phyloP scores from a whole-genome alignment of 2,329 filamentous ascomycete genomes.

The Knoxdaviesia proteae region DNA sequence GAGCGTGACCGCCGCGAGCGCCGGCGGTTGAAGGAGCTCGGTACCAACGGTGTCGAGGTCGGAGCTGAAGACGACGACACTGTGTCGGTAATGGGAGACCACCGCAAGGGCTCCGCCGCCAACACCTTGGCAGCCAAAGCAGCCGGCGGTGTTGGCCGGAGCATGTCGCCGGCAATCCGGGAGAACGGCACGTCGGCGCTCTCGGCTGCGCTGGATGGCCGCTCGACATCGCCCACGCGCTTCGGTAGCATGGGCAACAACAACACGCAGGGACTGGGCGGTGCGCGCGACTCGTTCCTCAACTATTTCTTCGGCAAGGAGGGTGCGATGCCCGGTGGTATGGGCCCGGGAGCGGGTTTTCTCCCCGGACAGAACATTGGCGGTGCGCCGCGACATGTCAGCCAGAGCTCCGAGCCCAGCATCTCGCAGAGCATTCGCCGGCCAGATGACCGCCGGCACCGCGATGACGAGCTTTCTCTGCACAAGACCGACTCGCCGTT shows the following conservation, averaged over 20 bases:
- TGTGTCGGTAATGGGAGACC: constrained; percentile 8
- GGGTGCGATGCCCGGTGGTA: constrained; percentile 24
- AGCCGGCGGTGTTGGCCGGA: constrained; percentile 23
- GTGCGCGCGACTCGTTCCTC: constrained; percentile 72
- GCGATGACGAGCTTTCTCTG: constrained; percentile 21
- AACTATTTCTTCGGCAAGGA: constrained; percentile 99
- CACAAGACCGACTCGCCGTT: constrained; percentile 26
- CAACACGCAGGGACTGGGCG: constrained; percentile 36
- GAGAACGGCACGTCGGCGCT: constrained; percentile 43
- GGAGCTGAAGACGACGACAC: constrained; percentile 16
- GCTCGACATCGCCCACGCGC: constrained; percentile 39
- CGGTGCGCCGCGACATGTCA: constrained; percentile 39
- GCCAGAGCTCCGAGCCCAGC: constrained; percentile 58
- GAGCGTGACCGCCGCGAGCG: constrained; percentile 74
- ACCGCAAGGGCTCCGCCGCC: constrained; percentile 1
- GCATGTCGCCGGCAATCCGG: constrained; percentile 62
- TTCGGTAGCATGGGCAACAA: constrained; percentile 17
- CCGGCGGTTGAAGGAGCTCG: constrained; percentile 63
- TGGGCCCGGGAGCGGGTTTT: constrained; percentile 16
- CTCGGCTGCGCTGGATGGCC: constrained; percentile 46
- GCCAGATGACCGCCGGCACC: constrained; percentile 31
- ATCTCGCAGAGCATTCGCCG: constrained; percentile 70
- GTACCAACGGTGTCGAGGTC: constrained; percentile 48
- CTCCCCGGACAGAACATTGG: constrained; percentile 3
- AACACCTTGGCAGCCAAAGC: not conserved